A percentile compares a stretch with the other conserved stretches of the same genome.
Conservation (phyloP, 2,329 filamentous ascomycete genomes). For the Pseudocercospora cruenta region DNA sequence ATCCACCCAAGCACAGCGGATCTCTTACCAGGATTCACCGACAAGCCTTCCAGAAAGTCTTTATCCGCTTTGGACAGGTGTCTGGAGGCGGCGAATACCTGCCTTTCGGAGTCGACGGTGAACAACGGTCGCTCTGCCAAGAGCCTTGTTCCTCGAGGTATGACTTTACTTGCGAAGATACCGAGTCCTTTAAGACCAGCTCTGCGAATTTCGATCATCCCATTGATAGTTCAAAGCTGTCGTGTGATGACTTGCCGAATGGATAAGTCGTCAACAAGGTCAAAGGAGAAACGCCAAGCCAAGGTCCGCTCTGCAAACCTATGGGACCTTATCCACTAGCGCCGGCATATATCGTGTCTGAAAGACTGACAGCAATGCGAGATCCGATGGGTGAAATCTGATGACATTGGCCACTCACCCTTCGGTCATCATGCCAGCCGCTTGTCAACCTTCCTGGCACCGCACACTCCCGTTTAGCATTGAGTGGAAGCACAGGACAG, state of each 20-base stretch:
- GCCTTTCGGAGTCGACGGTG: slow-evolving; percentile 27
- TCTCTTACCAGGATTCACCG: slow-evolving; percentile 13
- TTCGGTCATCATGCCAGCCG: no score
- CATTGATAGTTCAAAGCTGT: not conserved
- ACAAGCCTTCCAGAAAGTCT: slow-evolving; percentile 14
- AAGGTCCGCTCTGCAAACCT: not conserved
- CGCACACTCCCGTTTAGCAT: no score
- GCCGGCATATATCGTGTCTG: not conserved
- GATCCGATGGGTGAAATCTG: no score
- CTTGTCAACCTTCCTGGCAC: no score
- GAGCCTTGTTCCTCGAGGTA: slow-evolving; percentile 46
- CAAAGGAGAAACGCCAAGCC: not conserved
- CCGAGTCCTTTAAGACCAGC: slow-evolving; percentile 44
- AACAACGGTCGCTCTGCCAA: slow-evolving; percentile 46
- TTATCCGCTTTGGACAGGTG: slow-evolving; percentile 27
- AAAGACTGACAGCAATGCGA: not conserved
- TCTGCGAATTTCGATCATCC: slow-evolving; percentile 31
- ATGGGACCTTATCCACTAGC: not conserved
- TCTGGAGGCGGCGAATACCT: slow-evolving; percentile 30
- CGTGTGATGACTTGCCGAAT: slow-evolving; percentile 8
- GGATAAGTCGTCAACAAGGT: not conserved
- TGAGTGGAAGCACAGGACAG: no score
- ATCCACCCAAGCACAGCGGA: slow-evolving; percentile 20
- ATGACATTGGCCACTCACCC: no score
- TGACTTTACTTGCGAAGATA: slow-evolving; percentile 44